Conservation (phyloP, 1,139 yeast genomes). For the Diutina ranongensis region DNA sequence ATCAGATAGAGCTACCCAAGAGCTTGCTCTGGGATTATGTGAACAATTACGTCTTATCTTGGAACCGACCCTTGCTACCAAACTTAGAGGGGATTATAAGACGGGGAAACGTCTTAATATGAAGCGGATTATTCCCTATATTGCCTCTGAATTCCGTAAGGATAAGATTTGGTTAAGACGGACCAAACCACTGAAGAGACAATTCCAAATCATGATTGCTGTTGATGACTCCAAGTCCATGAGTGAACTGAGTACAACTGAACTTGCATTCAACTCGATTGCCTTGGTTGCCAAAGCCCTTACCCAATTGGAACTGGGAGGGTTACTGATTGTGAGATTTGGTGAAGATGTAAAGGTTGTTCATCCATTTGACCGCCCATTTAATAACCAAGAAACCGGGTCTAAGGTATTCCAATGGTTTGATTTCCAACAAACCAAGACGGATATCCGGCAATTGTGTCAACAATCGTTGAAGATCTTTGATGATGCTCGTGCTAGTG, state of each 20-base stretch:
- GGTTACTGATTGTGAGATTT: slow-evolving; percentile 79
- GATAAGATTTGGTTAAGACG: slow-evolving; percentile 98
- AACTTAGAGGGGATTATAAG: slow-evolving; percentile 88
- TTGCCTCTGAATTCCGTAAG: slow-evolving; percentile 94
- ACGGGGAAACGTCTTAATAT: slow-evolving; percentile 95
- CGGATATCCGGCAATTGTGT: slow-evolving; percentile 72
- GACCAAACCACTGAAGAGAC: slow-evolving; percentile 94
- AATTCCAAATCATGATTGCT: slow-evolving; percentile 95
- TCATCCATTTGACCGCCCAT: slow-evolving; percentile 82
- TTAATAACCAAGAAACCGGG: slow-evolving; percentile 61
- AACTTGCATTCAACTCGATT: slow-evolving; percentile 87
- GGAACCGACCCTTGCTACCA: slow-evolving; percentile 93
- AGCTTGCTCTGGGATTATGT: slow-evolving; percentile 74
- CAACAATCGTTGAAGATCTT: slow-evolving; percentile 64
- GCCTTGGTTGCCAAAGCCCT: slow-evolving; percentile 91
- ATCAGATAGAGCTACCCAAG: slow-evolving; percentile 77
- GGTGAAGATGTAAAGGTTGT: slow-evolving; percentile 80
- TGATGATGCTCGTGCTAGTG: slow-evolving; percentile 49
- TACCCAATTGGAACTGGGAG: slow-evolving; percentile 91
- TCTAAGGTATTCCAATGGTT: slow-evolving; percentile 80
- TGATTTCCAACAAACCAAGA: slow-evolving; percentile 78
- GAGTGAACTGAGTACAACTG: slow-evolving; percentile 87
- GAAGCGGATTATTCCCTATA: slow-evolving; percentile 95
- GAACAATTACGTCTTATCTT: slow-evolving; percentile 88
- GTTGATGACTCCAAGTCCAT: slow-evolving; percentile 96